Evolutionary conservation across 208 protist species (phyloP).

Genomic region (Crithidia bombi): DNA sequence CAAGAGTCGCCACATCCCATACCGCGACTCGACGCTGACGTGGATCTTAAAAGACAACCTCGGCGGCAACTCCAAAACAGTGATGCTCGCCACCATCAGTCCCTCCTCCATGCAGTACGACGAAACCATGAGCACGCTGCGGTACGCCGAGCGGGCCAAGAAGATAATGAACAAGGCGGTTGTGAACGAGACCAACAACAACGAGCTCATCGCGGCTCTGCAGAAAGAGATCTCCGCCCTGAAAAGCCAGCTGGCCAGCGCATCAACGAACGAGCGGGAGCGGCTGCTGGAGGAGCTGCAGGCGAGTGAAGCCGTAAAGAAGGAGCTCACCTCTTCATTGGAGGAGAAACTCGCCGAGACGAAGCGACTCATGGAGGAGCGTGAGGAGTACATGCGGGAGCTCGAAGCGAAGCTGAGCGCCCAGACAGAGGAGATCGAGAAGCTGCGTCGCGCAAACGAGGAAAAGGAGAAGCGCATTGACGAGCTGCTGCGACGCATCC

Average conservation of each 20-base stretch:
- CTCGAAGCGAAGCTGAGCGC: slow-evolving; percentile 56
- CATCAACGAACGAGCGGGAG: slow-evolving; percentile 52
- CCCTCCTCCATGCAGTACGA: slow-evolving; percentile 54
- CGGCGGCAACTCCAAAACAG: slow-evolving; percentile 54
- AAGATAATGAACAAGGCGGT: slow-evolving; percentile 87
- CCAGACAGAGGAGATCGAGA: slow-evolving; percentile 63
- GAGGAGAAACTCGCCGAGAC: slow-evolving; percentile 76
- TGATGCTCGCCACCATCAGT: slow-evolving; percentile 85
- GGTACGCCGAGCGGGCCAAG: slow-evolving; percentile 89
- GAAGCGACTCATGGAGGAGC: slow-evolving; percentile 71
- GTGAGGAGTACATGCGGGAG: slow-evolving; percentile 65
- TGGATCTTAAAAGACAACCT: slow-evolving; percentile 86
- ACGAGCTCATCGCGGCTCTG: slow-evolving; percentile 74
- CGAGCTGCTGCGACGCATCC: slow-evolving; percentile 64
- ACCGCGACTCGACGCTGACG: slow-evolving; percentile 93
- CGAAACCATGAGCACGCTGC: slow-evolving; percentile 82
- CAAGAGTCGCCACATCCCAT: slow-evolving; percentile 77
- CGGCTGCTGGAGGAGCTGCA: slow-evolving; percentile 63
- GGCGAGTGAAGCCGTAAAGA: slow-evolving; percentile 74
- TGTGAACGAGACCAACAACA: slow-evolving; percentile 89
- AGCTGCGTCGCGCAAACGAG: slow-evolving; percentile 54
- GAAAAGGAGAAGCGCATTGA: slow-evolving; percentile 72
- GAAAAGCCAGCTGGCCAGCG: slow-evolving; percentile 53
- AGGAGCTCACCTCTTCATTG: slow-evolving; percentile 68
- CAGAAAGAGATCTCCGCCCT: slow-evolving; percentile 73